phyloP scores from a whole-genome alignment of 176 grass and related monocot genomes.

The Tillandsia leiboldiana region DNA sequence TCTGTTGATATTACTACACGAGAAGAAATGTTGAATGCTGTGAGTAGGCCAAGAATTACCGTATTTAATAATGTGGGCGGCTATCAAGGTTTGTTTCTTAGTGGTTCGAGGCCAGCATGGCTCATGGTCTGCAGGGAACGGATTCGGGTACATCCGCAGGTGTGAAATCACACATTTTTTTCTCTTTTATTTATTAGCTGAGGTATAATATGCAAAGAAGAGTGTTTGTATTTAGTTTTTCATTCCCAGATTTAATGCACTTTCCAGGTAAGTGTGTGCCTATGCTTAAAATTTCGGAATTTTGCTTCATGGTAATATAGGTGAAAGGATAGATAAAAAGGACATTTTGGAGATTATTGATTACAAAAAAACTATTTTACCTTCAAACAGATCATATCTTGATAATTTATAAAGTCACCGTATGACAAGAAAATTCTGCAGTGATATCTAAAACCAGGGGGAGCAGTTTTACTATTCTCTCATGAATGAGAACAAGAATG shows the following conservation, averaged over 20 bases:
- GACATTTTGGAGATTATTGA: not conserved
- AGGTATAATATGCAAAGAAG: not conserved
- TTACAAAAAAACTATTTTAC: not conserved
- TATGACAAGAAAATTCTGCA: too few relatives aligned
- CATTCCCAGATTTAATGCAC: not conserved
- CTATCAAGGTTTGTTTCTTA: slow-evolving; percentile 82
- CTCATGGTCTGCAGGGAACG: slow-evolving; percentile 82
- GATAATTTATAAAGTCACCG: too few relatives aligned
- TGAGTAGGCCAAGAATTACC: slow-evolving; percentile 57
- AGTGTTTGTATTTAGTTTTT: not conserved
- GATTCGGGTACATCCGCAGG: slow-evolving; percentile 80
- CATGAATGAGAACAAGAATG: too few relatives aligned
- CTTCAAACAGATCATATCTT: too few relatives aligned
- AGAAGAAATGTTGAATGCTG: slow-evolving; percentile 44
- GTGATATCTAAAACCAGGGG: too few relatives aligned
- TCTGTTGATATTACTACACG: slow-evolving; percentile 44
- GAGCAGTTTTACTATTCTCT: too few relatives aligned
- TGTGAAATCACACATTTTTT: slow-evolving; percentile 20
- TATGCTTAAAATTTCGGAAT: slow-evolving; percentile 17
- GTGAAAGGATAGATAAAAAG: not conserved
- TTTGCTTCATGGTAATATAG: not conserved
- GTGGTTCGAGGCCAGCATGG: slow-evolving; percentile 77
- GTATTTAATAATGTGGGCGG: slow-evolving; percentile 80
- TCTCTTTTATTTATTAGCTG: not conserved
- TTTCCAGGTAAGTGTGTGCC: not conserved